Evolutionary conservation across 352 stramenopile genomes (phyloP).

Genomic region (Globisporangium parvum): DNA sequence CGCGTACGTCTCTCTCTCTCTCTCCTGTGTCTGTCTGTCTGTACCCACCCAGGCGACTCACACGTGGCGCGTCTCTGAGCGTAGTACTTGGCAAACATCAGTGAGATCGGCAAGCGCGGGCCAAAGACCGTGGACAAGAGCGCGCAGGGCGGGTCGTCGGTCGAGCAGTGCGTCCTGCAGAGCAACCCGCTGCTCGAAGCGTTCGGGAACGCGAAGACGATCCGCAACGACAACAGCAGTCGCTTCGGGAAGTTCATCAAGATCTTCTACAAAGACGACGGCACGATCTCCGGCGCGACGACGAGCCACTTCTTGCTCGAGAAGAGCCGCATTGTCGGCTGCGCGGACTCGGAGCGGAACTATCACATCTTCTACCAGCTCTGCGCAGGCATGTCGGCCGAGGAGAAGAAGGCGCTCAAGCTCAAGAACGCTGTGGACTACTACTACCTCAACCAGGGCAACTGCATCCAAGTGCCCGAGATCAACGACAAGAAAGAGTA

Average conservation of each 20-base stretch:
- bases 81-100: constrained; percentile 87
- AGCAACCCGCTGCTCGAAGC: constrained; percentile 91
- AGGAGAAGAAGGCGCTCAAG: constrained; percentile 70
- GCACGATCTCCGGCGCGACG: constrained; percentile 88
- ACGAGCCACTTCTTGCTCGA: constrained; percentile 98
- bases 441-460: constrained; percentile 92
- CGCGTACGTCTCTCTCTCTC: constrained; percentile 31
- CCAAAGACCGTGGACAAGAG: constrained; percentile 62
- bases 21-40: too few species aligned
- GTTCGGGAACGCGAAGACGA: constrained; percentile 92
- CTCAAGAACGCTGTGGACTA: constrained; percentile 88
- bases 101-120: constrained; percentile 78
- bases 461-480: constrained; percentile 89
- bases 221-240: constrained; percentile 95
- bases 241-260: constrained; percentile 97
- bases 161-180: constrained; percentile 89
- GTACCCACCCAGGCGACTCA: neutral
- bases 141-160: constrained; percentile 57
- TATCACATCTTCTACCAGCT: constrained; percentile 99
- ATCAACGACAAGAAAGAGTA: constrained; percentile 95
- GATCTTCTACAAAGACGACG: constrained; percentile 90
- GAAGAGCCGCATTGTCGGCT: constrained; percentile 95
- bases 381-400: constrained; percentile 69
- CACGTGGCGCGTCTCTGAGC: neutral
- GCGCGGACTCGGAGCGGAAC: constrained; percentile 92